Evolutionary conservation across 805 yeast species (phyloP).

Genomic region (Starmera dryadoides): DNA sequence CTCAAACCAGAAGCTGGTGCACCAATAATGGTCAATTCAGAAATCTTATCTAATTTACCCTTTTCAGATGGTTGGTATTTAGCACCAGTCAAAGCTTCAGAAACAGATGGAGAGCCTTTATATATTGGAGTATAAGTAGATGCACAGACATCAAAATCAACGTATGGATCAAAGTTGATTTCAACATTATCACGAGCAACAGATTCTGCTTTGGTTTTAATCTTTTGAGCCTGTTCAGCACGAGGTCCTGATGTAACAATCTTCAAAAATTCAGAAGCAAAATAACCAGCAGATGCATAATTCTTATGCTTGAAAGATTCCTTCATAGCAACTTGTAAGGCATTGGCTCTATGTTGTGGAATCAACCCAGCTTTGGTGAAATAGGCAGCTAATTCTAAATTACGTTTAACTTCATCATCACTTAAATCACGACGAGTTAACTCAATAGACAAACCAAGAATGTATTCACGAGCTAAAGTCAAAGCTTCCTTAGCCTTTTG

Average conservation of each 20-base stretch:
- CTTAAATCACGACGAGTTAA: constrained; percentile 79
- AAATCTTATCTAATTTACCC: constrained; percentile 74
- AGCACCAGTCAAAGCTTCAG: constrained; percentile 88
- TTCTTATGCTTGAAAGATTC: constrained; percentile 87
- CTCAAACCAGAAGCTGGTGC: constrained; percentile 90
- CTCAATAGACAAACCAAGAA: constrained; percentile 88
- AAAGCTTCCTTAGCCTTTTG: constrained; percentile 66
- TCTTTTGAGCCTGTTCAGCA: constrained; percentile 82
- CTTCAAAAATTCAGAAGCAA: constrained; percentile 77
- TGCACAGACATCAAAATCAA: constrained; percentile 87
- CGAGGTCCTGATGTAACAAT: constrained; percentile 68
- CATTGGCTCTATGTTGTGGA: constrained; percentile 77
- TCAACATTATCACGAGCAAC: constrained; percentile 82
- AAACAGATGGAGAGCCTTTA: constrained; percentile 55
- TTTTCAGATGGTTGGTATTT: constrained; percentile 69
- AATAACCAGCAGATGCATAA: constrained; percentile 79
- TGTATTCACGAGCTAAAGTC: constrained; percentile 77
- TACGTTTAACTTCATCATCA: constrained; percentile 67
- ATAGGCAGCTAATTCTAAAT: constrained; percentile 91
- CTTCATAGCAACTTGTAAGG: constrained; percentile 91
- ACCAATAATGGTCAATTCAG: constrained; percentile 75
- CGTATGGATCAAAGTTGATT: constrained; percentile 87
- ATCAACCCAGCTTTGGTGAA: constrained; percentile 82
- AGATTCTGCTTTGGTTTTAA: constrained; percentile 73
- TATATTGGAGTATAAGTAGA: constrained; percentile 85